These are phyloP conservation scores for Quercus berberidifolia DNA, from an alignment of 306 rosid genomes.

Conservation along the genomic window DNA sequence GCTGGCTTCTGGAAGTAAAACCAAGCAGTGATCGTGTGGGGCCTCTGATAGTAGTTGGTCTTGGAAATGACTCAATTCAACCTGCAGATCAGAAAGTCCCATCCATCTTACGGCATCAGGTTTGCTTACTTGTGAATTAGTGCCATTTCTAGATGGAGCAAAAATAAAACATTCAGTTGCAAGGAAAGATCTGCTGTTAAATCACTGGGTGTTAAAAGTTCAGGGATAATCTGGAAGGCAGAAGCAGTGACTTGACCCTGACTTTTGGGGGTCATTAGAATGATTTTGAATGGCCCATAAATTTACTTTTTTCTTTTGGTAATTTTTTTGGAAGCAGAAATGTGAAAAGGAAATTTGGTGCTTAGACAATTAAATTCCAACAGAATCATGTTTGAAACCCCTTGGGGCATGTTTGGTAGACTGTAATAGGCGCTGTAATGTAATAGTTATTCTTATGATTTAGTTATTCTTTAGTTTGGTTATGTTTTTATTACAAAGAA, in stretches of 20 bases:
- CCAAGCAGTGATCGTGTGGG: conserved; percentile 60
- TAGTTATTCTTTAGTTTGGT: too few relatives aligned
- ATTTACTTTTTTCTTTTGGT: background rate
- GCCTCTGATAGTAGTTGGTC: conserved; percentile 54
- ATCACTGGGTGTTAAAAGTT: conserved; percentile 7
- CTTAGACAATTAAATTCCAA: background rate
- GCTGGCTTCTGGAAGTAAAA: conserved; percentile 61
- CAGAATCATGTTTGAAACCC: background rate
- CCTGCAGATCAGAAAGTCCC: conserved; percentile 47
- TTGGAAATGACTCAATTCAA: conserved; percentile 39
- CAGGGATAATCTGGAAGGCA: background rate
- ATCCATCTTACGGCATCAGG: conserved; percentile 49
- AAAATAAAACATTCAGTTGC: background rate
- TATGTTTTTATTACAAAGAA: too few relatives aligned
- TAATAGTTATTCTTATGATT: too few relatives aligned
- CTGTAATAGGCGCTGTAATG: too few relatives aligned
- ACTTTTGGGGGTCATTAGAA: conserved; percentile 1
- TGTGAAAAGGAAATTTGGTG: background rate
- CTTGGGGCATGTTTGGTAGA: too few relatives aligned
- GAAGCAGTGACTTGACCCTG: conserved; percentile 1
- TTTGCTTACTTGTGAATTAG: conserved; percentile 22
- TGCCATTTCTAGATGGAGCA: conserved; percentile 16
- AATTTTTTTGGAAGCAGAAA: background rate
- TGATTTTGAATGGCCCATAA: conserved; percentile 9
- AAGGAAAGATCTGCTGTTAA: background rate